phyloP scores from a whole-genome alignment of 2,329 filamentous ascomycete genomes.

The Fusarium siculi region DNA sequence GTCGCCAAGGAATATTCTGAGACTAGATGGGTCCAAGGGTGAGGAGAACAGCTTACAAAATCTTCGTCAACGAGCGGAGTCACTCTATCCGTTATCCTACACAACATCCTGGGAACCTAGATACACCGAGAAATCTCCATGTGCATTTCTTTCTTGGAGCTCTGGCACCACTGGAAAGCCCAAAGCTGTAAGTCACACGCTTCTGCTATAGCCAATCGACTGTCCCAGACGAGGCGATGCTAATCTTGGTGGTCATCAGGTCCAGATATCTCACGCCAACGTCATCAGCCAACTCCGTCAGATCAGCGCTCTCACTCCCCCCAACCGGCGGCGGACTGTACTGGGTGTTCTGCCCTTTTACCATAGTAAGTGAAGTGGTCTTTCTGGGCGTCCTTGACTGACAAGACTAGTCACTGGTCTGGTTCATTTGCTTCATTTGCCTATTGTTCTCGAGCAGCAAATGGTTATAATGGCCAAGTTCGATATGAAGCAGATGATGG shows the following conservation, averaged over 20 bases:
- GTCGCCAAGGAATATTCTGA: background rate
- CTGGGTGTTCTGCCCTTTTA: background rate
- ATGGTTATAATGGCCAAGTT: background rate
- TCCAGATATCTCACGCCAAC: background rate
- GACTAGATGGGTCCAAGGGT: fast-evolving
- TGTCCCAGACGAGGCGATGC: fast-evolving
- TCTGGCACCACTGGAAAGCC: background rate
- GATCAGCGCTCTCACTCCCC: background rate
- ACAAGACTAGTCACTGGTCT: background rate
- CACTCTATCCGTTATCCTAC: background rate
- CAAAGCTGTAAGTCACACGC: background rate
- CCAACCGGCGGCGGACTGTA: background rate
- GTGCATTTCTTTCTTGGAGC: background rate
- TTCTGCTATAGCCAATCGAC: fast-evolving
- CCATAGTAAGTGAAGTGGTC: background rate
- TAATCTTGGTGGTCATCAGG: background rate
- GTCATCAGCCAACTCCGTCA: background rate
- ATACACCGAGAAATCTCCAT: background rate
- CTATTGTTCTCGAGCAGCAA: background rate
- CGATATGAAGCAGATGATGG: background rate
- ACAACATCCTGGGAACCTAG: background rate
- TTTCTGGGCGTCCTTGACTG: fast-evolving
- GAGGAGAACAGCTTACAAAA: background rate
- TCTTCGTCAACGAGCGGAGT: fast-evolving
- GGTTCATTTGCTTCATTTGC: background rate